phyloP scores from a whole-genome alignment of 345 rosid genomes.

The Linum lewisii region DNA sequence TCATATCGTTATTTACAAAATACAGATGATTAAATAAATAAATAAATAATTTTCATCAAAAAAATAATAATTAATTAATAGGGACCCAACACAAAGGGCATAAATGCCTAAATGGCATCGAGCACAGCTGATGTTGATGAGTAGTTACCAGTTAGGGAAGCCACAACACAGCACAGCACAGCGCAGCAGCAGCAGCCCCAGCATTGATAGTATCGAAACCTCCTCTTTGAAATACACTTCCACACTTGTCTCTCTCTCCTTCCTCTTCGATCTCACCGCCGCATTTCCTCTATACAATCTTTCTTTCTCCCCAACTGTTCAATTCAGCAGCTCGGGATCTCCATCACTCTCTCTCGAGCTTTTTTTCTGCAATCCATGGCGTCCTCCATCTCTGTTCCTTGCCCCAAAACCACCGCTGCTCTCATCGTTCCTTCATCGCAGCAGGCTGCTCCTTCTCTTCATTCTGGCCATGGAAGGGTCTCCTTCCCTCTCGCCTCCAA shows the following conservation, averaged over 20 bases:
- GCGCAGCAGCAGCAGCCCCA: too few relatives aligned
- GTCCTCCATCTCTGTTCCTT: not conserved
- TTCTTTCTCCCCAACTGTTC: not conserved
- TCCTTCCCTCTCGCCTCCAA: not conserved
- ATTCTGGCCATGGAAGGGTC: not conserved
- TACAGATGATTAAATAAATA: too few relatives aligned
- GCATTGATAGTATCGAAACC: not conserved
- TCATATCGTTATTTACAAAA: too few relatives aligned
- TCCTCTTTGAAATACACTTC: not conserved
- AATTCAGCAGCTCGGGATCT: not conserved
- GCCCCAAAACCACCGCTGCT: conserved; percentile 1
- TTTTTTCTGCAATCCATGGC: not conserved
- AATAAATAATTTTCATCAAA: too few relatives aligned
- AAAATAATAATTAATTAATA: too few relatives aligned
- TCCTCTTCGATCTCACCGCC: not conserved
- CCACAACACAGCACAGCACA: too few relatives aligned
- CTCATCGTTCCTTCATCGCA: not conserved
- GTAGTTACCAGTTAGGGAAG: too few relatives aligned
- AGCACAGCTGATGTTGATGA: too few relatives aligned
- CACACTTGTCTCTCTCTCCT: not conserved
- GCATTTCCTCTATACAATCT: not conserved
- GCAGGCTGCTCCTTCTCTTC: not conserved
- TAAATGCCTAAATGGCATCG: too few relatives aligned
- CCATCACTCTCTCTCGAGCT: not conserved
- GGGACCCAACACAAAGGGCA: too few relatives aligned